A percentile compares a stretch with the other conserved stretches of the same genome.
Conservation (phyloP, 2,329 filamentous ascomycete genomes). For the Colletotrichum ledebouriae region DNA sequence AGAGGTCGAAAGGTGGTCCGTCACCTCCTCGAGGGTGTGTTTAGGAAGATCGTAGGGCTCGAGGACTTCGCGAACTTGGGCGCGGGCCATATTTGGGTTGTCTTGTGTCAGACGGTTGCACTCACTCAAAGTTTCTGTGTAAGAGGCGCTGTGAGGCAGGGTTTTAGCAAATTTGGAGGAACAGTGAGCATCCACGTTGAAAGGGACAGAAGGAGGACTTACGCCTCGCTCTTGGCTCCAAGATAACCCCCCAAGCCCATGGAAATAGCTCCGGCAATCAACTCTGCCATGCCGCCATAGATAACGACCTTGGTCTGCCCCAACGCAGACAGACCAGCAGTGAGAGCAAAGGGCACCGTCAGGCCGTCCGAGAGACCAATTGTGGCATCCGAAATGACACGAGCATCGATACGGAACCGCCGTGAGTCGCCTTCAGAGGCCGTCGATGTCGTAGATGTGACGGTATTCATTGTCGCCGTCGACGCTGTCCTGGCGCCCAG, state of each 20-base stretch:
- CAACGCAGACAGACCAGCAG: constrained; percentile 77
- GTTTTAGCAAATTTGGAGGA: constrained; percentile 4
- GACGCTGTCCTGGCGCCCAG: constrained; percentile 32
- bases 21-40: constrained; percentile 41
- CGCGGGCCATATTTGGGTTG: constrained; percentile 57
- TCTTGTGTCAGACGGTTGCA: constrained; percentile 58
- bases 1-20: constrained; percentile 45
- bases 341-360: constrained; percentile 84
- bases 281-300: constrained; percentile 79
- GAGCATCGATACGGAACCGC: constrained; percentile 43
- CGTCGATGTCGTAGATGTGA: constrained; percentile 25
- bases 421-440: constrained; percentile 27
- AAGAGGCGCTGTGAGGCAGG: constrained; percentile 39
- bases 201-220: constrained; percentile 2
- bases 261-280: constrained; percentile 81
- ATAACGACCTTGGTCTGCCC: constrained; percentile 77
- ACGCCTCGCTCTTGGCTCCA: constrained; percentile 69
- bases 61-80: constrained; percentile 64
- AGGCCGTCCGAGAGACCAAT: constrained; percentile 84
- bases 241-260: constrained; percentile 85
- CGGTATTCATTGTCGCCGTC: constrained; percentile 26
- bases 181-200: constrained; percentile 15
- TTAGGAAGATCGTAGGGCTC: constrained; percentile 63
- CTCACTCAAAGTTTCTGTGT: constrained; percentile 49
- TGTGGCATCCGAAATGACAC: constrained; percentile 45